A percentile compares a stretch with the other conserved stretches of the same genome.
These are phyloP conservation scores for Fusarium guadeloupense DNA, from an alignment of 2,329 filamentous ascomycete species.

Conservation along the genomic window DNA sequence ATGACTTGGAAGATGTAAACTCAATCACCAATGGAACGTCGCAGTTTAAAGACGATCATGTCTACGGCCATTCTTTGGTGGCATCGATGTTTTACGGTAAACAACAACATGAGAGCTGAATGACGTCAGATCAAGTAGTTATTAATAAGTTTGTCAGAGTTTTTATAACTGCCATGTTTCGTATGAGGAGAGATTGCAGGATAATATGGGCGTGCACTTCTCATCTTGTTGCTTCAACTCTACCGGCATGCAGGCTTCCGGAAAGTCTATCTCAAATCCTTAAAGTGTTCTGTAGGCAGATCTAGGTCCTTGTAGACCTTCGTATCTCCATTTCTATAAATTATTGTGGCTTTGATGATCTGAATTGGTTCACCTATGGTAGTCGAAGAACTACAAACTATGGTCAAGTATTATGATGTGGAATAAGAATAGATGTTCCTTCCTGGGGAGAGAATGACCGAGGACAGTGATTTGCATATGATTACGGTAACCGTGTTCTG, in stretches of 20 bases:
- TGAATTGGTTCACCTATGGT: background rate
- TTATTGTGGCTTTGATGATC: background rate
- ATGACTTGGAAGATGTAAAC: background rate
- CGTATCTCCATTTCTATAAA: slow-evolving; percentile 12
- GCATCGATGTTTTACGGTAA: background rate
- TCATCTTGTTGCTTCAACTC: background rate
- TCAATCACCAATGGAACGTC: slow-evolving; percentile 11
- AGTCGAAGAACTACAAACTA: background rate
- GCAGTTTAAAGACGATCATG: background rate
- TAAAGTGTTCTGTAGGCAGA: slow-evolving; percentile 6
- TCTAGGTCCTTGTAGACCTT: background rate
- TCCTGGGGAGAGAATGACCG: slow-evolving; percentile 3
- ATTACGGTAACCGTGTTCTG: background rate
- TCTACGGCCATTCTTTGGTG: background rate
- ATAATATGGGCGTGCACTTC: slow-evolving; percentile 2
- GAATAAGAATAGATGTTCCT: slow-evolving; percentile 15
- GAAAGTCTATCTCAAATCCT: slow-evolving; percentile 17
- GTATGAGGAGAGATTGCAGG: slow-evolving; percentile 15
- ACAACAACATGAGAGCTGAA: background rate
- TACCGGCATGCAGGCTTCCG: slow-evolving; percentile 26
- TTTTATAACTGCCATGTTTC: too few relatives aligned
- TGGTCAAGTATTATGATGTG: background rate
- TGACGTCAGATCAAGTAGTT: too few relatives aligned
- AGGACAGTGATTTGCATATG: background rate
- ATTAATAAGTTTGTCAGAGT: background rate